These are phyloP conservation scores for Plasmodium gallinaceum DNA, from an alignment of 169 alveolate species.

Conservation along the genomic window DNA sequence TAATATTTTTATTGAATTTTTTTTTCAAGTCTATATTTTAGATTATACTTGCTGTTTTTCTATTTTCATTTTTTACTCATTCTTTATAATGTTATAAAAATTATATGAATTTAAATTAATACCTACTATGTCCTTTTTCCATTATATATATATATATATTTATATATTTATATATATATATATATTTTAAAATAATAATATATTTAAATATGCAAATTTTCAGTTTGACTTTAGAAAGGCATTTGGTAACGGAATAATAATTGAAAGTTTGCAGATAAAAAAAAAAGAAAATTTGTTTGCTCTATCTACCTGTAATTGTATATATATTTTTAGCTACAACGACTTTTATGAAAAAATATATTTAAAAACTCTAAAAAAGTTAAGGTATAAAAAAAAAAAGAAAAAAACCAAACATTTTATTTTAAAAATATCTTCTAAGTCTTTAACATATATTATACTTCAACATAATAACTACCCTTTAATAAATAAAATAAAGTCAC, in stretches of 20 bases:
- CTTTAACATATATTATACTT: conserved; percentile 2
- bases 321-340: neutral
- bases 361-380: neutral
- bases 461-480: neutral
- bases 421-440: conserved; percentile 5
- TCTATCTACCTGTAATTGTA: neutral
- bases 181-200: neutral
- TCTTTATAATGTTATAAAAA: neutral
- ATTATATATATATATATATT: neutral
- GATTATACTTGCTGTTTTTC: too few relatives aligned
- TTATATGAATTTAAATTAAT: neutral
- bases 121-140: neutral
- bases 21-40: neutral
- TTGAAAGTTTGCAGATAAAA: conserved; percentile 7
- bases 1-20: neutral
- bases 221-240: conserved; percentile 6
- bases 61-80: neutral
- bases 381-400: neutral
- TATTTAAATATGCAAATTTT: neutral
- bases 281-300: conserved; percentile 9
- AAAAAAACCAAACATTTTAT: neutral
- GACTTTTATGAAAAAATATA: neutral
- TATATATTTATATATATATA: neutral
- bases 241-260: conserved; percentile 1
- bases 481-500: too few relatives aligned